Evolutionary conservation across 2,329 filamentous ascomycete species (phyloP), one percentile per base, ranked within the genome.

Genomic region (Biscogniauxia sp.): DNA sequence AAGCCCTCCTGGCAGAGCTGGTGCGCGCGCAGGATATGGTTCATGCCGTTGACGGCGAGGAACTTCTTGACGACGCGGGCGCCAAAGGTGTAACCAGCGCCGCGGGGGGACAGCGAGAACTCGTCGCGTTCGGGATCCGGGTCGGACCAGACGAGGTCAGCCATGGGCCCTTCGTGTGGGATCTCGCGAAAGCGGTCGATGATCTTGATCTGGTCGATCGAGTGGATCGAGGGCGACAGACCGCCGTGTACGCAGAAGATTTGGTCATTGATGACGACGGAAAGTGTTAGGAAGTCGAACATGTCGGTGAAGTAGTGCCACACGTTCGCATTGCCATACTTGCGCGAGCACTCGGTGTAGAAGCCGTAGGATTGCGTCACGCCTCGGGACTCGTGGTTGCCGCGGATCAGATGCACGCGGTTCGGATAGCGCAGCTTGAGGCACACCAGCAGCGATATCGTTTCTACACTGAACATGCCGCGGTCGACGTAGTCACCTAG

Each of bases 301-400:
- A 99, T 98, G 79, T 99, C 95, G 67, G 95, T 99, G 75, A 99
- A 99, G 76, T 98, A 95, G 77, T 99, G 95, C 95, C 95, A 99
- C 20, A 99, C 95, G 71, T 95, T 97, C 65, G 95, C 93, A 73
- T 97, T 98, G 74, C 95, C 95, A 77, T 99, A 99, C 78, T 99
- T 99, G 68, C 95, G 89, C 20, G 91, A 93, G 78, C 95, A 99
- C 75, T 99, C 95, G 20, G 95, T 98, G 75, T 99, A 99, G 80
- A 99, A 99, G 60, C 95, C 95, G 77, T 99, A 99, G 26, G 94
- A 98, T 77, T 99, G 95, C 11, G 95, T 99, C 57, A 99, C 95
- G 71, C 95, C 95, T 70, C 95, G 89, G 60, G 93, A 97, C 78
- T 99, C 95, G 79, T 99, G 95, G 78, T 99, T 99, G 68, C 95